phyloP scores from a whole-genome alignment of 2,329 filamentous ascomycete species.

The Apiospora marii region DNA sequence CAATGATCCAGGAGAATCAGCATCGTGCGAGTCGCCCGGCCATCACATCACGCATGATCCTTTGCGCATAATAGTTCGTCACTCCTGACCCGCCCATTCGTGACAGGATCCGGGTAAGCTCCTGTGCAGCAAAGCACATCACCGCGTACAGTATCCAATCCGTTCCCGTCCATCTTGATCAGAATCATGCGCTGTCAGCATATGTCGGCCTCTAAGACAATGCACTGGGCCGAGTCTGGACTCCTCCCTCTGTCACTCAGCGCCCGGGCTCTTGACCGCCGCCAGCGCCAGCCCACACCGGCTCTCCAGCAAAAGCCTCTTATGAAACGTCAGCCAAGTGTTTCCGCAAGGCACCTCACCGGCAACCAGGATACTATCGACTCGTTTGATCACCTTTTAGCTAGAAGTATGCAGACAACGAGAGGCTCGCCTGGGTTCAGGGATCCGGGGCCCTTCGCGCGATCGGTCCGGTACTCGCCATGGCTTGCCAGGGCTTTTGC shows the following conservation, averaged over 20 bases:
- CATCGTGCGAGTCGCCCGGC: not conserved
- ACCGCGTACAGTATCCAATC: not conserved
- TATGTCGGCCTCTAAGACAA: not conserved
- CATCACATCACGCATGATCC: conserved; percentile 12
- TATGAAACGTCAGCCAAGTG: conserved; percentile 20
- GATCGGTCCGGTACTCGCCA: conserved; percentile 36
- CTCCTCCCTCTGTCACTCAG: not conserved
- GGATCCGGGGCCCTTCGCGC: conserved; percentile 35
- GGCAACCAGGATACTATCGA: conserved; percentile 22
- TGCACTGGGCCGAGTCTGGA: conserved; percentile 10
- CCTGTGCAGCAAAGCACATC: not conserved
- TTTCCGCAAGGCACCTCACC: not conserved
- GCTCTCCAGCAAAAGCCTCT: conserved; percentile 17
- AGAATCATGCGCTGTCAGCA: conserved; percentile 14
- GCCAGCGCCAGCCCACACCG: conserved; percentile 17
- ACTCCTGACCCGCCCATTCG: conserved; percentile 21
- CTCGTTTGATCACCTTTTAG: conserved; percentile 51
- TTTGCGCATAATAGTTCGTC: conserved; percentile 19
- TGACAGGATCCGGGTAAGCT: conserved; percentile 19
- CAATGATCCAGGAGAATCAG: not conserved
- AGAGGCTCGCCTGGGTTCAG: conserved; percentile 29
- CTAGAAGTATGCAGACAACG: conserved; percentile 43
- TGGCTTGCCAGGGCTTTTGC: conserved; percentile 1
- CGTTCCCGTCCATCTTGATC: not conserved
- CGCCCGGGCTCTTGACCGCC: conserved; percentile 5